Evolutionary conservation across 176 grass and related monocot genomes (phyloP), one percentile per base, ranked within the genome.

Genomic region (Metroxylon sagu): DNA sequence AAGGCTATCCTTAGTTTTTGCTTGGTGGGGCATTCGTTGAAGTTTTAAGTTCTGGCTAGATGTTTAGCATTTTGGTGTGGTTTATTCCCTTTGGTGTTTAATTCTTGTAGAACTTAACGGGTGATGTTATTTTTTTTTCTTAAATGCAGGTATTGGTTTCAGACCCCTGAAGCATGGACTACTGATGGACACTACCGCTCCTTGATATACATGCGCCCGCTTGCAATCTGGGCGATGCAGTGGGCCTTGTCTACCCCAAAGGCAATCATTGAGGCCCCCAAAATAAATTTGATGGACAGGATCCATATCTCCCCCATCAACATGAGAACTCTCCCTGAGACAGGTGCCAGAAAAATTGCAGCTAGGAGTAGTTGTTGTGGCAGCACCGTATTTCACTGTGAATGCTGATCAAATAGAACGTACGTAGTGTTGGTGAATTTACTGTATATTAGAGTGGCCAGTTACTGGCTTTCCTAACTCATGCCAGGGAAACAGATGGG

Each of bases 161-260:
- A 95, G 72, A 95, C 91, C 29, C 91, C 91, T 1, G 91, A 95
- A 79, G 91, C 35, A 79, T 90, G 91, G 91, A 95, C 86, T 14
- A 52, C 74, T 16, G 86, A 90, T 50, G 91, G 86, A 15, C 83
- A 87, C 68, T 95, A 95, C 64, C 84, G 91, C 10, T 95, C 91
- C 4, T 57, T 95, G n/a, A 78, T 89, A 66, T 95, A 90, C 52
- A 95, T 95, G 91, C 80, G 91, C 4, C 91, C 91, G 8, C 83
- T 95, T 53, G 83, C 86, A 19, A 86, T 95, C 19, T 95, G 90
- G 90, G 86, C 86, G 29, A 95, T 95, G 90, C 90, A 95, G 35
- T 74, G 72, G 68, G 86, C 86, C 3, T 61, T 95, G 57, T 79
- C 77, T 18, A 83, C 80, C 19, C 77, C 79, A 25, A 90, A 66